Conservation (phyloP, 2,329 filamentous ascomycete genomes). For the Akanthomyces muscarius region DNA sequence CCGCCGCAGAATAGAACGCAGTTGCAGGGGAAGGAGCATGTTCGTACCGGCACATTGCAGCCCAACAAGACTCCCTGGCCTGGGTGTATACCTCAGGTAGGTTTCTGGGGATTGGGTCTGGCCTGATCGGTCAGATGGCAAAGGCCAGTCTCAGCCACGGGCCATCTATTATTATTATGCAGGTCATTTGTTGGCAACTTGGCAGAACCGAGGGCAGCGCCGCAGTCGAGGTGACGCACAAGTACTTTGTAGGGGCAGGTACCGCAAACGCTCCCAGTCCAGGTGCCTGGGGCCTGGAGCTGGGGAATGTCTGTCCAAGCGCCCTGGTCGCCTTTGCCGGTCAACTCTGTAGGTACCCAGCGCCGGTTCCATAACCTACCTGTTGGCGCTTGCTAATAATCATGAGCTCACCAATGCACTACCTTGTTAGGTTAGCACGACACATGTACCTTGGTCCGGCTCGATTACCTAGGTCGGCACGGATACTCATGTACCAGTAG, state of each 20-base stretch:
- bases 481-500: too few relatives aligned
- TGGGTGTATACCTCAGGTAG: too few relatives aligned
- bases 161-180: too few relatives aligned
- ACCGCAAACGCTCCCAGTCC: background rate
- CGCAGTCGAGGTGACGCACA: background rate
- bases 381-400: too few relatives aligned
- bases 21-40: background rate
- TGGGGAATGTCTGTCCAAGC: background rate
- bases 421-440: too few relatives aligned
- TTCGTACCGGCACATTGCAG: background rate
- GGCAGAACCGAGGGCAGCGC: background rate
- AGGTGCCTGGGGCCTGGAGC: background rate
- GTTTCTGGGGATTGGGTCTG: background rate
- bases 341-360: too few relatives aligned
- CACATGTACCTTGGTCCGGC: too few relatives aligned
- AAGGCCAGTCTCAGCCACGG: background rate
- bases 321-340: background rate
- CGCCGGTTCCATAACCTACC: too few relatives aligned
- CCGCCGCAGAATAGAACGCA: too few relatives aligned
- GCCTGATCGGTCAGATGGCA: background rate
- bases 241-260: background rate
- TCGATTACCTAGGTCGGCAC: too few relatives aligned
- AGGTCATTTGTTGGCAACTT: too few relatives aligned
- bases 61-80: background rate
- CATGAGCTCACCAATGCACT: too few relatives aligned